phyloP scores from a whole-genome alignment of 2,329 filamentous ascomycete genomes.

The Aspergillus melleus region DNA sequence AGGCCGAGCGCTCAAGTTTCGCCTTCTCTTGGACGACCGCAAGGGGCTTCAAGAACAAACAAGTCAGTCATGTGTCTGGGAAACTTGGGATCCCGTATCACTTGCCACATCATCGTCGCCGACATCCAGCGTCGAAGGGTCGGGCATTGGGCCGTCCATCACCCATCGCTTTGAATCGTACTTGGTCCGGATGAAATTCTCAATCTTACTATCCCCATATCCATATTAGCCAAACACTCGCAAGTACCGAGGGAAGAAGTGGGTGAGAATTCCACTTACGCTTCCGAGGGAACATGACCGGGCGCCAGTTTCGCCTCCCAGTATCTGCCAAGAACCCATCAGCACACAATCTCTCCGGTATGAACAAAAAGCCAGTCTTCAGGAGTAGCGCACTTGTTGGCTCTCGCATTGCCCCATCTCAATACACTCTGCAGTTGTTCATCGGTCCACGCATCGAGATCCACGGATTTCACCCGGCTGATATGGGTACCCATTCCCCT shows the following conservation, averaged over 20 bases:
- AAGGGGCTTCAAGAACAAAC: constrained; percentile 52
- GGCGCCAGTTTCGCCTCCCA: constrained; percentile 94
- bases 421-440: constrained; percentile 93
- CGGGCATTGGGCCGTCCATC: constrained; percentile 95
- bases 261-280: constrained; percentile 45
- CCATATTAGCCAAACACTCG: constrained; percentile 11
- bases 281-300: constrained; percentile 89
- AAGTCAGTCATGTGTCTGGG: constrained; percentile 1
- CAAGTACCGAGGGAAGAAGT: not conserved
- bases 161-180: constrained; percentile 99
- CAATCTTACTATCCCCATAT: constrained; percentile 69
- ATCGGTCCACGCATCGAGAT: constrained; percentile 97
- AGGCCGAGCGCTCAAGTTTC: constrained; percentile 63
- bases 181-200: constrained; percentile 99
- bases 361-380: constrained; percentile 5
- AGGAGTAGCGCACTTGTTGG: constrained; percentile 70
- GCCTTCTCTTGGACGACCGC: constrained; percentile 70
- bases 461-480: constrained; percentile 95
- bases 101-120: constrained; percentile 79
- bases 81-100: constrained; percentile 29
- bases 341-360: constrained; percentile 4
- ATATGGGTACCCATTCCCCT: constrained; percentile 99
- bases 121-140: constrained; percentile 84
- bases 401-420: constrained; percentile 92
- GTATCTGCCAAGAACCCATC: constrained; percentile 51